Conservation (phyloP, 2,329 filamentous ascomycete genomes). For the Fusarium caatingaense region DNA sequence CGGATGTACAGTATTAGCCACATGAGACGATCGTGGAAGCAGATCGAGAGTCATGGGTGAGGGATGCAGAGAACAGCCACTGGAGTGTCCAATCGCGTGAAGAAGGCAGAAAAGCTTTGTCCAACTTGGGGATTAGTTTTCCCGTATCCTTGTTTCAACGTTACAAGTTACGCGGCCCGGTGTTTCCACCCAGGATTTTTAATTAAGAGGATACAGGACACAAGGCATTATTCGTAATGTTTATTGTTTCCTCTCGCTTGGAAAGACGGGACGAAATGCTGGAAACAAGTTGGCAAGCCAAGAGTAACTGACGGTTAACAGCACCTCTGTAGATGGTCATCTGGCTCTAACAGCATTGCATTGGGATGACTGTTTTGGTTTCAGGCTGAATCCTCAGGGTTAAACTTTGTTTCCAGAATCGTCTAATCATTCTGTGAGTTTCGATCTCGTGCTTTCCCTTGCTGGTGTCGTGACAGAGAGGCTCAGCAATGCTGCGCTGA, state of each 20-base stretch:
- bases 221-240: neutral
- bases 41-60: constrained; percentile 12
- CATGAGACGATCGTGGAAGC: neutral
- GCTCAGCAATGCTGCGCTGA: neutral
- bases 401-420: neutral
- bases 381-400: neutral
- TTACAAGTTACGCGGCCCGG: constrained; percentile 13
- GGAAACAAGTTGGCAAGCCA: neutral
- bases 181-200: neutral
- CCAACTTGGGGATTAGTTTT: constrained; percentile 11
- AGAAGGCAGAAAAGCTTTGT: neutral
- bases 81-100: neutral
- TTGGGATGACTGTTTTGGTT: neutral
- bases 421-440: neutral
- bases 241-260: neutral
- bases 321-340: neutral
- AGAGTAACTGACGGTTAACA: neutral
- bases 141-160: constrained; percentile 16
- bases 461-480: neutral
- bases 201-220: neutral
- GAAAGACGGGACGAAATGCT: neutral
- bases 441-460: neutral
- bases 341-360: neutral
- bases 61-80: neutral
- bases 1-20: neutral